Evolutionary conservation across 2,329 filamentous ascomycete species (phyloP).

Genomic region (Clonostachys chloroleuca): DNA sequence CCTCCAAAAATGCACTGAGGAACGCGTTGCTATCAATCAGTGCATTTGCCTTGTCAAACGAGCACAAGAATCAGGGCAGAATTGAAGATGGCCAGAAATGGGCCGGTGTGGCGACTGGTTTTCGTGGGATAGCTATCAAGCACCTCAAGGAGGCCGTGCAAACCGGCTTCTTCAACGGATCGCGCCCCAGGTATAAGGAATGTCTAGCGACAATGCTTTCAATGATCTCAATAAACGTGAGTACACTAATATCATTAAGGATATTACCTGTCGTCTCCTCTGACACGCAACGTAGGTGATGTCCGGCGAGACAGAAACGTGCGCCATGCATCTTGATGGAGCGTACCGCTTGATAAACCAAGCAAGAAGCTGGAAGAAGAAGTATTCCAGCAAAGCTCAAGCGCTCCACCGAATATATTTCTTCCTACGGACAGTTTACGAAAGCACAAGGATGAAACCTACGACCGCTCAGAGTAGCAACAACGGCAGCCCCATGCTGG

Average conservation of each 20-base stretch:
- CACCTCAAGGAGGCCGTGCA: conserved; percentile 12
- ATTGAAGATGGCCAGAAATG: conserved; percentile 9
- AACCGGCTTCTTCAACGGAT: conserved; percentile 3
- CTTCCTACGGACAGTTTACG: conserved; percentile 9
- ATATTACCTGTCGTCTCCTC: too few relatives aligned
- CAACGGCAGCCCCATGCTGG: too few relatives aligned
- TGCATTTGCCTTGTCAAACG: conserved; percentile 13
- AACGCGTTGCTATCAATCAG: conserved; percentile 15
- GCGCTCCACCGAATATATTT: conserved; percentile 11
- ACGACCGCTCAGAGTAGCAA: too few relatives aligned
- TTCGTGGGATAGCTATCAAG: conserved; percentile 9
- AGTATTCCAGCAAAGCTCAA: conserved; percentile 1
- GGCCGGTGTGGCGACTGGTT: conserved; percentile 5
- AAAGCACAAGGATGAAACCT: conserved; percentile 5
- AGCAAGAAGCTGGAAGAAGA: conserved; percentile 4
- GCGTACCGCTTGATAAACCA: conserved; percentile 6
- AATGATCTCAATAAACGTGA: conserved; percentile 17
- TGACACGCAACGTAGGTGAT: conserved; percentile 4
- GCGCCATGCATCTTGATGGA: conserved; percentile 8
- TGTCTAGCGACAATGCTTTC: conserved; percentile 17
- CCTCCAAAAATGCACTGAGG: conserved; percentile 11
- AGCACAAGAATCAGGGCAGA: conserved; percentile 4
- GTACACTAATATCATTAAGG: background rate
- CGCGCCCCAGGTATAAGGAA: conserved; percentile 15
- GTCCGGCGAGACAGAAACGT: conserved; percentile 11